These are phyloP conservation scores for Boletellus emodensis DNA, from an alignment of 768 basidiomycete species.

Conservation along the genomic window DNA sequence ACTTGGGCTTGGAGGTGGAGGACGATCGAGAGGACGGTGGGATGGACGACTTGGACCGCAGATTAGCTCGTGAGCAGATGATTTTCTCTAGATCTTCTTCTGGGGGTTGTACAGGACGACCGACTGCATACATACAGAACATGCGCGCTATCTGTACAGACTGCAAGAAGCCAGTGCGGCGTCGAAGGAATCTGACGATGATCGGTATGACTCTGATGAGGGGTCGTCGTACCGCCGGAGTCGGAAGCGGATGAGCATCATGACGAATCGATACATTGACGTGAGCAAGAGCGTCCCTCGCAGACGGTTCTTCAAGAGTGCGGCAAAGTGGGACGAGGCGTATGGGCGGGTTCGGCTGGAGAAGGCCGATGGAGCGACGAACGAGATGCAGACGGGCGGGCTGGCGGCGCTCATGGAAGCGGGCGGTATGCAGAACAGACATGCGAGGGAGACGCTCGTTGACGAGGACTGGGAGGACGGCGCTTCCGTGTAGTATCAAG, in stretches of 20 bases:
- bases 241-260: conserved; percentile 63
- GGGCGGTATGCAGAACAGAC: conserved; percentile 17
- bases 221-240: conserved; percentile 39
- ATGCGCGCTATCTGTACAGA: conserved; percentile 60
- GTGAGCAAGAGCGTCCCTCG: conserved; percentile 32
- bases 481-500: conserved; percentile 16
- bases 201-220: conserved; percentile 44
- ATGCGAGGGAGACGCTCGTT: conserved; percentile 8
- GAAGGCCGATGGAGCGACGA: conserved; percentile 19
- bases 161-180: conserved; percentile 48
- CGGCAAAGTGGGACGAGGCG: conserved; percentile 33
- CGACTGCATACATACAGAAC: conserved; percentile 41
- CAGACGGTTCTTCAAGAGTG: conserved; percentile 59
- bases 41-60: conserved; percentile 62
- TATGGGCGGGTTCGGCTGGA: conserved; percentile 23
- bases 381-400: conserved; percentile 10
- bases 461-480: conserved; percentile 33
- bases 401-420: conserved; percentile 25
- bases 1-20: conserved; percentile 54
- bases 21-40: conserved; percentile 36
- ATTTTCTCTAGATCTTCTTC: neutral
- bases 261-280: conserved; percentile 58
- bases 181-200: conserved; percentile 47
- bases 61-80: conserved; percentile 61
- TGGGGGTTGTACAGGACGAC: neutral